A percentile compares a stretch with the other conserved stretches of the same genome.
These are phyloP conservation scores for Apiospora rasikravindrae DNA, from an alignment of 2,329 filamentous ascomycete species.

Conservation along the genomic window DNA sequence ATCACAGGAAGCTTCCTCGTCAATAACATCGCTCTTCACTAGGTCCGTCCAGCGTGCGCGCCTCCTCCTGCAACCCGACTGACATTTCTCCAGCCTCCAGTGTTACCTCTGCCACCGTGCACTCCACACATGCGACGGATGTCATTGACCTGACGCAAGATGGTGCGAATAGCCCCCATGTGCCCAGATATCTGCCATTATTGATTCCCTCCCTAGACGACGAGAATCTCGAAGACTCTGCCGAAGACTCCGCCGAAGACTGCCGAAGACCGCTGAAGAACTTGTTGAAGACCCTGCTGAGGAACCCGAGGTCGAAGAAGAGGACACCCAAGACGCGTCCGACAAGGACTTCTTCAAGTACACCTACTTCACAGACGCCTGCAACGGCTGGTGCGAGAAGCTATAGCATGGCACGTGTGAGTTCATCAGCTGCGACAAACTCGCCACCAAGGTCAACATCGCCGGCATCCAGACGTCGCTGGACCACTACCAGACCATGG, in stretches of 20 bases:
- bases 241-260: neutral
- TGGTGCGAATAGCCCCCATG: neutral
- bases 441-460: neutral
- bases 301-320: neutral
- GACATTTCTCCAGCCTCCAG: neutral
- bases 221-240: neutral
- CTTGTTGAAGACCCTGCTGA: neutral
- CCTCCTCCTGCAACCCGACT: neutral
- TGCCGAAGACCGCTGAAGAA: too few relatives aligned
- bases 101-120: neutral
- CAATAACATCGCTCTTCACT: neutral
- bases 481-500: neutral
- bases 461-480: neutral
- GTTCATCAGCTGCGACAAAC: neutral
- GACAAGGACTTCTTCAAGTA: neutral
- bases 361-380: neutral
- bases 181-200: neutral
- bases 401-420: neutral
- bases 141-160: neutral
- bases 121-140: neutral
- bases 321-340: neutral
- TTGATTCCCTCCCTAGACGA: neutral
- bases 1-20: neutral
- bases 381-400: neutral
- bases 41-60: neutral